These are phyloP conservation scores for Daldinia childiae DNA, from an alignment of 495 filamentous ascomycete species.

Conservation along the genomic window DNA sequence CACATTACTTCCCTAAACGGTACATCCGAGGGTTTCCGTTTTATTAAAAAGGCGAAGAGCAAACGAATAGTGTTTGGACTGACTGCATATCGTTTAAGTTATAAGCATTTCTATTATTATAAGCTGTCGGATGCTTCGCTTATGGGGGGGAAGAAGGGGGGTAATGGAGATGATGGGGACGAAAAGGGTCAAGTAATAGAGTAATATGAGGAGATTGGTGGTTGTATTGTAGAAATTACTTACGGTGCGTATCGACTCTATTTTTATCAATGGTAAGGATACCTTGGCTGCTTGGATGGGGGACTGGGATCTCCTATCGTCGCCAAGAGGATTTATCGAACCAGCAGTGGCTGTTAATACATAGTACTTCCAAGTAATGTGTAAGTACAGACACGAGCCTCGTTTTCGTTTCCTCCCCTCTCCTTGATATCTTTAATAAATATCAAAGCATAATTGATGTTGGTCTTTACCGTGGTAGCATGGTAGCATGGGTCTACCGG, in stretches of 20 bases:
- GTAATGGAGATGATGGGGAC: not conserved
- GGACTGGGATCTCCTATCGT: conserved; percentile 10
- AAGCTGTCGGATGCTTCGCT: conserved; percentile 1
- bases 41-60: conserved; percentile 1
- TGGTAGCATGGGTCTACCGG: conserved; percentile 14
- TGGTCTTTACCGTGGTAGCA: conserved; percentile 2
- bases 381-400: not conserved
- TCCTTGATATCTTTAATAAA: not conserved
- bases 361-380: not conserved
- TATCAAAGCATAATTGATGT: not conserved
- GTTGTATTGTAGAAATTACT: conserved; percentile 23
- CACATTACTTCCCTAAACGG: conserved; percentile 4
- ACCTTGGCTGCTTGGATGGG: conserved; percentile 16
- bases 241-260: conserved; percentile 9
- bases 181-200: conserved; percentile 1
- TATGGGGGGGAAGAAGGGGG: not conserved
- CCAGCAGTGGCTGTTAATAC: not conserved
- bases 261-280: conserved; percentile 16
- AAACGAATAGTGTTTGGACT: conserved; percentile 6
- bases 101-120: conserved; percentile 4
- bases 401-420: not conserved
- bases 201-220: not conserved
- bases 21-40: conserved; percentile 11
- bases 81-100: conserved; percentile 3
- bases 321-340: conserved; percentile 12